These are phyloP conservation scores for Didymella lethalis DNA, from an alignment of 2,329 filamentous ascomycete genomes.

Conservation along the genomic window DNA sequence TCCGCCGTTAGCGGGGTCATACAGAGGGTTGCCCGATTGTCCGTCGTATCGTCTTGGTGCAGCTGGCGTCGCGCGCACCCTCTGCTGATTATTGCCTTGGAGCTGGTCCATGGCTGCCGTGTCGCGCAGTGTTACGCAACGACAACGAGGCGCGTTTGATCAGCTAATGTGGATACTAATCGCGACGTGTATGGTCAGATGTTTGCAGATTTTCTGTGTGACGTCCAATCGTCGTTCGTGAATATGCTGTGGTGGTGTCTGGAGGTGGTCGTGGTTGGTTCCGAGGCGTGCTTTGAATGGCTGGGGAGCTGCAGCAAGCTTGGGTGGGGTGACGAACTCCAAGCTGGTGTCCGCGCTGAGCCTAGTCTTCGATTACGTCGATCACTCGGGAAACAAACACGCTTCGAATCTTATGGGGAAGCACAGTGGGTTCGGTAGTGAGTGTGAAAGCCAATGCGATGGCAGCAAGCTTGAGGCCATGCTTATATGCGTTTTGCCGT, in stretches of 20 bases:
- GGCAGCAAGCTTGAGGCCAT: constrained; percentile 19
- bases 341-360: constrained; percentile 3
- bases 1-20: constrained; percentile 57
- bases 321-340: constrained; percentile 32
- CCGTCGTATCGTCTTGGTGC: constrained; percentile 59
- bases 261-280: constrained; percentile 46
- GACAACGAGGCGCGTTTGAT: constrained; percentile 38
- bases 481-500: constrained; percentile 37
- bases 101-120: constrained; percentile 48
- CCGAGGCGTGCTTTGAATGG: constrained; percentile 45
- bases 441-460: neutral
- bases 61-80: constrained; percentile 48
- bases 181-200: neutral
- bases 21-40: constrained; percentile 58
- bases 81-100: constrained; percentile 48
- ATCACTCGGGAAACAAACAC: constrained; percentile 1
- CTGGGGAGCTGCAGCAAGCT: constrained; percentile 33
- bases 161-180: constrained; percentile 19
- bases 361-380: constrained; percentile 3
- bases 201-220: constrained; percentile 12
- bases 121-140: constrained; percentile 46
- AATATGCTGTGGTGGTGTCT: constrained; percentile 39
- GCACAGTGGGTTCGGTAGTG: neutral
- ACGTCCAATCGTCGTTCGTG: constrained; percentile 39
- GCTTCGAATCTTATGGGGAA: neutral